Evolutionary conservation across 2,329 filamentous ascomycete genomes (phyloP).

Genomic region (Paraphoma chrysanthemicola): DNA sequence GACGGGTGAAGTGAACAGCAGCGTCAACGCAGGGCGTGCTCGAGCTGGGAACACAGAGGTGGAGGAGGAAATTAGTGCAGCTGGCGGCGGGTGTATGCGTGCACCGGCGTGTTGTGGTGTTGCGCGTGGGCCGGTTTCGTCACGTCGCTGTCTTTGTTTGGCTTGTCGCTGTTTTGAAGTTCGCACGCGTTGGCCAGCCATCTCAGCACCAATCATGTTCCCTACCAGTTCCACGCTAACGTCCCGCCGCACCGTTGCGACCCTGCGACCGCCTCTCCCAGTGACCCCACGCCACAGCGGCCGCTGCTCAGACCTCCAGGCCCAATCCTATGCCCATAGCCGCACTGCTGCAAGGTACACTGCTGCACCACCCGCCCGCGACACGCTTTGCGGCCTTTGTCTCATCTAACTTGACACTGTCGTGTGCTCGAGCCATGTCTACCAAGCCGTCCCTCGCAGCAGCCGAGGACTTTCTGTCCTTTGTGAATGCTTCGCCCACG

Average conservation of each 20-base stretch:
- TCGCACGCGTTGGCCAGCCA: constrained; percentile 27
- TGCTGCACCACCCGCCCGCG: constrained; percentile 1
- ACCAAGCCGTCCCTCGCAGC: constrained; percentile 51
- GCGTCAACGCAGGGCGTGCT: constrained; percentile 9
- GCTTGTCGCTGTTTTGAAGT: constrained; percentile 37
- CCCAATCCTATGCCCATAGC: constrained; percentile 31
- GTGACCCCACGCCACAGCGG: constrained; percentile 15
- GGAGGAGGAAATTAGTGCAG: not conserved
- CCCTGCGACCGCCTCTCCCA: constrained; percentile 3
- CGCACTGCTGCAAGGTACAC: constrained; percentile 21
- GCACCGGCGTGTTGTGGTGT: constrained; percentile 12
- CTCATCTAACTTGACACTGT: constrained; percentile 13
- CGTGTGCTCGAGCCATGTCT: constrained; percentile 40
- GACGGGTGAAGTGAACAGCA: not conserved
- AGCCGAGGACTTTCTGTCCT: constrained; percentile 86
- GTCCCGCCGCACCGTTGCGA: constrained; percentile 10
- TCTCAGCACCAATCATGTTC: constrained; percentile 13
- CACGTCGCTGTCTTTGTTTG: constrained; percentile 28
- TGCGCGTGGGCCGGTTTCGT: constrained; percentile 18
- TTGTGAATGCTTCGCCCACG: constrained; percentile 92
- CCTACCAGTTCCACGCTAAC: constrained; percentile 7
- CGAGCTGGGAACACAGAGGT: constrained; percentile 6
- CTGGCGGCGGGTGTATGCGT: not conserved
- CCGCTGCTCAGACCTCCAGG: constrained; percentile 12
- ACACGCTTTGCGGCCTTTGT: constrained; percentile 13